phyloP scores from a whole-genome alignment of 306 rosid species.

The Begonia loranthoides region DNA sequence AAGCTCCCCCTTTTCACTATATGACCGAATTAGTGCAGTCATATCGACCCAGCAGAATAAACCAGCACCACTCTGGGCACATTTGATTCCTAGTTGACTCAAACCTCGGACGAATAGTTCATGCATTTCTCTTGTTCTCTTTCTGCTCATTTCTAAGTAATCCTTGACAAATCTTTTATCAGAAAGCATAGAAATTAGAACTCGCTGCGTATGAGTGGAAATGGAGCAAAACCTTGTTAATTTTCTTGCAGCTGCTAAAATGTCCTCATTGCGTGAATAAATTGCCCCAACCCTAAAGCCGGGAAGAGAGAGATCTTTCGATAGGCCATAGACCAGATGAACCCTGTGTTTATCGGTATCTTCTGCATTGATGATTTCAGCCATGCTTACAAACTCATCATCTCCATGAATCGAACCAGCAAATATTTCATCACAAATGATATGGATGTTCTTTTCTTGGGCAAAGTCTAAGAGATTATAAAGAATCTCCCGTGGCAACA shows the following conservation, averaged over 20 bases:
- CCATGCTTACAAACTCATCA: conserved; percentile 64
- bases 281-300: conserved; percentile 86
- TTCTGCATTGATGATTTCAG: conserved; percentile 50
- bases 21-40: conserved; percentile 62
- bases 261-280: conserved; percentile 48
- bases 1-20: conserved; percentile 80
- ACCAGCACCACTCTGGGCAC: conserved; percentile 75
- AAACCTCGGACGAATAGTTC: conserved; percentile 49
- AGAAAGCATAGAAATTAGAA: conserved; percentile 61
- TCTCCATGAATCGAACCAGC: conserved; percentile 76
- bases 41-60: conserved; percentile 74
- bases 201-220: conserved; percentile 70
- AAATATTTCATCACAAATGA: conserved; percentile 79
- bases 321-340: conserved; percentile 76
- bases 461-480: conserved; percentile 63
- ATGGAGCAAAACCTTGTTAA: conserved; percentile 62
- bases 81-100: conserved; percentile 55
- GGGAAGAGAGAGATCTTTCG: conserved; percentile 80
- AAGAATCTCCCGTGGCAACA: conserved; percentile 46
- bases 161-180: conserved; percentile 54
- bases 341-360: conserved; percentile 53
- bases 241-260: conserved; percentile 61
- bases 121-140: conserved; percentile 30
- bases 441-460: too few relatives aligned
- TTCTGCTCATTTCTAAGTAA: conserved; percentile 48